These are phyloP conservation scores for Dispira parvispora DNA, from an alignment of 192 early-diverging fungal species.

Conservation along the genomic window DNA sequence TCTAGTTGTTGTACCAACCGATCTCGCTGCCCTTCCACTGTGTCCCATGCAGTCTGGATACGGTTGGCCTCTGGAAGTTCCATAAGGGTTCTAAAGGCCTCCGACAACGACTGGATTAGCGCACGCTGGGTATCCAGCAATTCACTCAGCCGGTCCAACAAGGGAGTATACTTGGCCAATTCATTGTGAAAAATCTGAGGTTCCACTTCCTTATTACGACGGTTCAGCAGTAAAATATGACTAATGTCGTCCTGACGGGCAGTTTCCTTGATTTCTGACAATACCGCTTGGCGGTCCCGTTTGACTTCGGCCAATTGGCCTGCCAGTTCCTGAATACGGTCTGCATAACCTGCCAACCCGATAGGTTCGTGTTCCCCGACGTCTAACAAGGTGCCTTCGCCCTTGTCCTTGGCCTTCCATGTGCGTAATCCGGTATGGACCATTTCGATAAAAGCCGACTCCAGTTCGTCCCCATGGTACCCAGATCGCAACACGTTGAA, in stretches of 20 bases:
- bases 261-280: slow-evolving; percentile 29
- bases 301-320: slow-evolving; percentile 23
- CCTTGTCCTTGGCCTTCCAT: slow-evolving; percentile 16
- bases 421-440: slow-evolving; percentile 24
- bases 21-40: slow-evolving; percentile 42
- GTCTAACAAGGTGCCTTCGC: slow-evolving; percentile 40
- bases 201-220: slow-evolving; percentile 59
- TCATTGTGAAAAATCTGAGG: slow-evolving; percentile 75
- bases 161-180: slow-evolving; percentile 75
- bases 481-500: slow-evolving; percentile 23
- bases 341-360: slow-evolving; percentile 22
- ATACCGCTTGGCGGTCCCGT: slow-evolving; percentile 25
- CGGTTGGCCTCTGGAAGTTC: slow-evolving; percentile 49
- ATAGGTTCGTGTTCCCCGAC: slow-evolving; percentile 26
- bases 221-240: slow-evolving; percentile 54
- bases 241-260: slow-evolving; percentile 83
- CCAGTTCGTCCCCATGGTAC: slow-evolving; percentile 27
- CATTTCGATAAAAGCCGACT: slow-evolving; percentile 25
- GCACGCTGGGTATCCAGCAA: slow-evolving; percentile 57
- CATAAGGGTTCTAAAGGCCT: slow-evolving; percentile 57
- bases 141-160: slow-evolving; percentile 52
- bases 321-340: slow-evolving; percentile 21
- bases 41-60: slow-evolving; percentile 51
- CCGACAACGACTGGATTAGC: slow-evolving; percentile 54
- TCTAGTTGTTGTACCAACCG: slow-evolving; percentile 43